Base-by-base conservation (phyloP, 1,139 yeast genomes). In the Hyphopichia fennica region DNA sequence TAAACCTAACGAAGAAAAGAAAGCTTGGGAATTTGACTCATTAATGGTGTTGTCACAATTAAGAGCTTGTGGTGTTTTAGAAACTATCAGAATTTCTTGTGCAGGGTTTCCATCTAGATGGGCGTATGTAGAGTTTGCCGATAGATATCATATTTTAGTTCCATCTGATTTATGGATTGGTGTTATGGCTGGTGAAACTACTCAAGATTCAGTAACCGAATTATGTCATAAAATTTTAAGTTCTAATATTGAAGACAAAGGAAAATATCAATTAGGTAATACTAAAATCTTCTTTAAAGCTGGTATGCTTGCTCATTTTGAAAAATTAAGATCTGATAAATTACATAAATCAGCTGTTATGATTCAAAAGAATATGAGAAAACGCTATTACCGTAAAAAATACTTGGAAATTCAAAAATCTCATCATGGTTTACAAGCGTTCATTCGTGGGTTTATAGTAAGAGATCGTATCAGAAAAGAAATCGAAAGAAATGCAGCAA, bases 21-120 rank as follows among this genome's bases (percentile, higher is more conserved):
- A 81, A 45, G 96, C 99, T 3, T 93, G 99, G 99, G 86, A 84
- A 60, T 93, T 93, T 67, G 96, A 90, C 58, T 90, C 96, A 27
- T 77, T 91, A 41, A 90, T 93, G 97, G 99, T 93, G 37, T 75
- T 93, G 49, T 85, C 96, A 7, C 99, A 93, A 65, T 77, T 93
- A 51, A 82, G 99, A 59, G 99, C 99, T 14, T 93, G 99, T 75
- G 99, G 99, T 82, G 99, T 93, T 40, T 75, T 93, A 53, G 99
- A 95, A 65, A 93, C 99, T 1, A 93, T 93, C 58, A 77, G 96
- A 56, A 93, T 93, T 41, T 91, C 98, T 9, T 91, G 97, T 68
- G 98, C 96, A 39, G 99, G 99, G 31, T 93, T 90, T 77, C 99
- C 99, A 27, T 86, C 97, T 0, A 78, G 98, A 60, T 90, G 97